phyloP scores from a whole-genome alignment of 352 stramenopile genomes.

The Pythium rhizo-oryzae region DNA sequence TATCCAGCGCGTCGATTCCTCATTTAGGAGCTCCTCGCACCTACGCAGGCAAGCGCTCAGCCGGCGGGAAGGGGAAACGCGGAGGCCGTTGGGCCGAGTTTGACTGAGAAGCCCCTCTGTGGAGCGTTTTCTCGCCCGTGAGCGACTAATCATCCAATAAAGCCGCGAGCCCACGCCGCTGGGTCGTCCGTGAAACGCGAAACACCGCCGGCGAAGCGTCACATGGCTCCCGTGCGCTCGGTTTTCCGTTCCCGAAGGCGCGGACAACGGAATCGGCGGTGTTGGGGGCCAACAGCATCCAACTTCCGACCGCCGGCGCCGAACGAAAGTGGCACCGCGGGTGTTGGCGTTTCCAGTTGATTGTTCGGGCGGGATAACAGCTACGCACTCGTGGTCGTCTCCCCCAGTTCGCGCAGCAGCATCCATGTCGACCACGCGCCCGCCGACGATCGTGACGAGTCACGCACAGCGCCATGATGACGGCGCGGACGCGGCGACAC shows the following conservation, averaged over 20 bases:
- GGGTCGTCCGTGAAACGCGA: background rate
- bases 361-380: too few relatives aligned
- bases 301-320: background rate
- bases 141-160: too few relatives aligned
- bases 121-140: too few relatives aligned
- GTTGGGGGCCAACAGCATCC: background rate
- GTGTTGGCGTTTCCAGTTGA: too few relatives aligned
- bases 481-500: conserved; percentile 2
- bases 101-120: too few relatives aligned
- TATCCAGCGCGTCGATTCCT: too few relatives aligned
- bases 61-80: too few relatives aligned
- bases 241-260: background rate
- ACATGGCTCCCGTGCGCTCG: background rate
- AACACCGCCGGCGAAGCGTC: background rate
- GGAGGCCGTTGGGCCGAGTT: too few relatives aligned
- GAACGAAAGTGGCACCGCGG: too few relatives aligned
- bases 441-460: conserved; percentile 28
- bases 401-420: background rate
- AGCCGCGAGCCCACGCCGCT: too few relatives aligned
- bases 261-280: conserved; percentile 18
- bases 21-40: too few relatives aligned
- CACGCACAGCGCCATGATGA: conserved; percentile 6
- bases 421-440: conserved; percentile 32
- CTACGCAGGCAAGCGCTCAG: too few relatives aligned
- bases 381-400: background rate